Percentiles rank a stretch among this genome's conserved stretches.
Conservation (phyloP, 106 monocot species). For the Gastrodia elata region DNA sequence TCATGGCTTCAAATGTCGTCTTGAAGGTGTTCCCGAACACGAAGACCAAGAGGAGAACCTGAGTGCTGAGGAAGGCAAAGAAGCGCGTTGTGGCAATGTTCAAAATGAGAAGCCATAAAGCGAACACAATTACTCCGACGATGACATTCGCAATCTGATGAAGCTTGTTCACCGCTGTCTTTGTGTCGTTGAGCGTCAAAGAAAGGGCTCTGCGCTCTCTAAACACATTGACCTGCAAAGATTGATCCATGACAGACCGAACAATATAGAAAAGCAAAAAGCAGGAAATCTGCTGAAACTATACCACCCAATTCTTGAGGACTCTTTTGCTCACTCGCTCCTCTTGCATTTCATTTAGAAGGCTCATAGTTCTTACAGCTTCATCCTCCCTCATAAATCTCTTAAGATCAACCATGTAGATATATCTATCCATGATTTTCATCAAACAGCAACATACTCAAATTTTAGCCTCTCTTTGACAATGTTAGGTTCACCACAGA, state of each 20-base stretch:
- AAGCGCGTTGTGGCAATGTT: slow-evolving; percentile 59
- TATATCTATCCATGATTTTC: slow-evolving; percentile 31
- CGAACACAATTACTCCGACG: slow-evolving; percentile 53
- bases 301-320: slow-evolving; percentile 93
- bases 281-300: background rate
- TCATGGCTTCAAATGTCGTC: slow-evolving; percentile 64
- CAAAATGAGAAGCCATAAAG: slow-evolving; percentile 68
- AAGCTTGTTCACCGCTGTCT: slow-evolving; percentile 85
- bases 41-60: slow-evolving; percentile 61
- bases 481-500: too few species aligned
- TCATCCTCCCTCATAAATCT: slow-evolving; percentile 81
- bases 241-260: background rate
- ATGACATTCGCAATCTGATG: slow-evolving; percentile 74
- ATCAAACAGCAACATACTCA: background rate
- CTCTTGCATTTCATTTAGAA: slow-evolving; percentile 60
- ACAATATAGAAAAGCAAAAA: slow-evolving; percentile 1
- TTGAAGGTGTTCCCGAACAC: slow-evolving; percentile 82
- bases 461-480: too few species aligned
- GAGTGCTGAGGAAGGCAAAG: slow-evolving; percentile 65
- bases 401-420: slow-evolving; percentile 60
- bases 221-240: slow-evolving; percentile 73
- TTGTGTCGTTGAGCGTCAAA: slow-evolving; percentile 78
- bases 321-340: slow-evolving; percentile 40
- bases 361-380: slow-evolving; percentile 49
- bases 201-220: slow-evolving; percentile 75